Evolutionary conservation across 2,329 filamentous ascomycete species (phyloP), one percentile per base, ranked within the genome.

Genomic region (Gaeumannomyces sp.): DNA sequence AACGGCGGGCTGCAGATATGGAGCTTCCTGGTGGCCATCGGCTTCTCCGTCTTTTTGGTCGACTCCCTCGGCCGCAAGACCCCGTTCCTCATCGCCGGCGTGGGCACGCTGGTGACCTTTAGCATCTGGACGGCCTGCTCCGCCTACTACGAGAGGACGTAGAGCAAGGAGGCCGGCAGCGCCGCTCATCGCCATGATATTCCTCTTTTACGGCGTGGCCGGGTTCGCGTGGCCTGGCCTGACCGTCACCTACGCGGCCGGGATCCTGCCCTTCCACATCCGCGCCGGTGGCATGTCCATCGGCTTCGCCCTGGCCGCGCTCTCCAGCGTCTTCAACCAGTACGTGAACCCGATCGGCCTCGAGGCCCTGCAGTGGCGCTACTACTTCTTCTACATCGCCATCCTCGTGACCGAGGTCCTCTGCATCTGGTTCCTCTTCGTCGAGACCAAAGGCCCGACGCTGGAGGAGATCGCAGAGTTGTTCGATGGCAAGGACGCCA

Each of bases 171-270:
- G 60, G 72, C 71, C 28, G 69, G 71, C 22, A 31, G 56, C 22
- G 60, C 64, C n/a, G 73, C n/a, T 76, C 29, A 67, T 76, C 38
- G 70, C 71, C 65, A 72, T 76, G 70, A 74, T 76, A 65, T 76
- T 75, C 66, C 56, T 74, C 59, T 75, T 72, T 69, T 72, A 72
- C 65, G 85, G 70, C 61, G 65, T 66, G 19, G 70, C 71, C 73
- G 76, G 76, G 67, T 67, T 77, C 59, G 76, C 76, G 63, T 79
- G 73, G 73, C 75, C 74, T 56, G 74, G 75, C 61, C 70, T 81
- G 38, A 72, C 79, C 35, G 74, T 80, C 57, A 75, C 74, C 22
- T 82, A 81, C 70, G 73, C 74, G 19, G 76, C 77, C 62, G 80
- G 82, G 69, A 80, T 83, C 66, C 70, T 79, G 19, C 77, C 76